Conservation (phyloP, 2,329 filamentous ascomycete genomes). For the Aspergillus phoenicis region DNA sequence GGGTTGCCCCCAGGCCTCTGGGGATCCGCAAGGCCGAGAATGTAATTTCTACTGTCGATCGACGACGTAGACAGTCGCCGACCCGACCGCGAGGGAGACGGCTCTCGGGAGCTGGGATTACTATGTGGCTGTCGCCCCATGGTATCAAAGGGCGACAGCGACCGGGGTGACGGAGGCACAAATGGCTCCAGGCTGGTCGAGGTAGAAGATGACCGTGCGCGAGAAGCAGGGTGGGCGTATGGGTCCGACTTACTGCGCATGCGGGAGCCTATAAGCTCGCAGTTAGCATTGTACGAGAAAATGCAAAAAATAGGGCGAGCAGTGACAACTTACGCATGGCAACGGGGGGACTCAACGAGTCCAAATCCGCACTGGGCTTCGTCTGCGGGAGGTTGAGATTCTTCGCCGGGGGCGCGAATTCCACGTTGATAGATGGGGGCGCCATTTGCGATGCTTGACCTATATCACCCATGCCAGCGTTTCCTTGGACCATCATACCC, state of each 20-base stretch:
- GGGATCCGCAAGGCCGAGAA: constrained; percentile 87
- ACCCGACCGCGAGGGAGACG: constrained; percentile 46
- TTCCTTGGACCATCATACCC: constrained; percentile 51
- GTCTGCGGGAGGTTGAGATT: constrained; percentile 67
- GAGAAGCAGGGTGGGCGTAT: constrained; percentile 51
- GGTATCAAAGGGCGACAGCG: constrained; percentile 47
- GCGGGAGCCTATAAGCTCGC: constrained; percentile 49
- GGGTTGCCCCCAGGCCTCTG: constrained; percentile 70
- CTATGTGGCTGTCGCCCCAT: constrained; percentile 38
- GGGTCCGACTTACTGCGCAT: constrained; percentile 65
- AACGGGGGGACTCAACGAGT: constrained; percentile 84
- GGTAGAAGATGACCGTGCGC: constrained; percentile 39
- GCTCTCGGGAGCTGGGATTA: constrained; percentile 47
- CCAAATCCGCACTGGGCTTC: constrained; percentile 67
- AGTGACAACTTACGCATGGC: constrained; percentile 50
- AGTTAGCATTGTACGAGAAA: constrained; percentile 8
- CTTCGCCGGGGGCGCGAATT: constrained; percentile 77
- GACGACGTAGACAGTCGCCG: constrained; percentile 50
- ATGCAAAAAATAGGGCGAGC: background rate
- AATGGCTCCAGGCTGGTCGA: constrained; percentile 37
- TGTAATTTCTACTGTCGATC: constrained; percentile 68
- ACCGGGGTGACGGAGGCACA: constrained; percentile 40
- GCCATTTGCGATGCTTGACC: constrained; percentile 74
- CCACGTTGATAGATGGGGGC: constrained; percentile 92
- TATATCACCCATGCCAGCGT: constrained; percentile 60